phyloP scores from a whole-genome alignment of 306 rosid species.

The Echinosophora koreensis region DNA sequence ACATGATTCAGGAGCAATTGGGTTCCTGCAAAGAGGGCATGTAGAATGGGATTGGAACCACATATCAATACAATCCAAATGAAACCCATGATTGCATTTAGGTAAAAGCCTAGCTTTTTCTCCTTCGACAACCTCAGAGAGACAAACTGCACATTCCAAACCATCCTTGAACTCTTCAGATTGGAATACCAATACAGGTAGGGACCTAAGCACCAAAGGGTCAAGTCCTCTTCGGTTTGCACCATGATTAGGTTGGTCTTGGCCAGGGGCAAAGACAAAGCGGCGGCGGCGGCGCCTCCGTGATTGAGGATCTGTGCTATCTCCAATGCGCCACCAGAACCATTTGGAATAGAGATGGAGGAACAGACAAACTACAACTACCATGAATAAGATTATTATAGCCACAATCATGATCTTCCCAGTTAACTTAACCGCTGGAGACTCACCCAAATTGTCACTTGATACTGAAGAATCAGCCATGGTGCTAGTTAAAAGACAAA shows the following conservation, averaged over 20 bases:
- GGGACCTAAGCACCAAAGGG: conserved; percentile 62
- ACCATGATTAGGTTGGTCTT: conserved; percentile 46
- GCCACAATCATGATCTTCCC: conserved; percentile 78
- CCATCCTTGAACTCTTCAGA: conserved; percentile 76
- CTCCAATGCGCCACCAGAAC: conserved; percentile 62
- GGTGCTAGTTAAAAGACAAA: not conserved
- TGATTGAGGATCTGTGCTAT: conserved; percentile 24
- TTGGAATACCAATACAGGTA: conserved; percentile 62
- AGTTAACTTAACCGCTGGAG: conserved; percentile 60
- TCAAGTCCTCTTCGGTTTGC: conserved; percentile 65
- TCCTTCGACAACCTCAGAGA: conserved; percentile 73
- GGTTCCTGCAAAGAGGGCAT: conserved; percentile 85
- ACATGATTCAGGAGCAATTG: conserved; percentile 53
- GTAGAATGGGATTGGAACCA: conserved; percentile 96
- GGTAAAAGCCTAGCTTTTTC: conserved; percentile 81
- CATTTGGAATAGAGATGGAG: conserved; percentile 79
- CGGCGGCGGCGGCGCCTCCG: conserved; percentile 61
- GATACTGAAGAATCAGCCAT: conserved; percentile 47
- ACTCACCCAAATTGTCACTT: conserved; percentile 39
- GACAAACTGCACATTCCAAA: conserved; percentile 90
- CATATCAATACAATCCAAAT: conserved; percentile 90
- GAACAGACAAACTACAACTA: conserved; percentile 63
- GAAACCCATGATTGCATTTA: conserved; percentile 89
- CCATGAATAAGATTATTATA: conserved; percentile 65
- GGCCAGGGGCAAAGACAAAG: conserved; percentile 62